Conservation (phyloP, 768 basidiomycete species). For the Thelephora aurantiotincta region DNA sequence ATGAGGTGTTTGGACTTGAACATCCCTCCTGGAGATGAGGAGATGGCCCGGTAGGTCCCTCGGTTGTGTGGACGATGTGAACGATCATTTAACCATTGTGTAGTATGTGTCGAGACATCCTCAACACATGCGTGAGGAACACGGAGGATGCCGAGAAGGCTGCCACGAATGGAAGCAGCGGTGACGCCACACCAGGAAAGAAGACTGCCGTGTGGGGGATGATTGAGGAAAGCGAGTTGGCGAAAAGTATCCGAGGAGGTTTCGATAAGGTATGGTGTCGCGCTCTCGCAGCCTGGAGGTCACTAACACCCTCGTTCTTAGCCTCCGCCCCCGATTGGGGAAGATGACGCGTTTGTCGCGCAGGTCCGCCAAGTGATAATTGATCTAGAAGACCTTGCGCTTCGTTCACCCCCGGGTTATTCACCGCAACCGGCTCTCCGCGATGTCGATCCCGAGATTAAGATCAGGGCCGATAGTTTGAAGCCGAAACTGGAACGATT, state of each 20-base stretch:
- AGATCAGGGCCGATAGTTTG: constrained; percentile 36
- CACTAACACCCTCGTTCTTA: too few species aligned
- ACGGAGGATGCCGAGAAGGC: constrained; percentile 69
- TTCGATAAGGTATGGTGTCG: not conserved
- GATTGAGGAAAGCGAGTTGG: constrained; percentile 78
- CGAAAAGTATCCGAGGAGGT: constrained; percentile 46
- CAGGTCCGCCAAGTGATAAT: constrained; percentile 26
- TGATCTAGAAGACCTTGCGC: constrained; percentile 15
- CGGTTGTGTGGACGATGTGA: not conserved
- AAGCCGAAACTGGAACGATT: constrained; percentile 34
- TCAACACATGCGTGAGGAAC: constrained; percentile 84
- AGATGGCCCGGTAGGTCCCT: constrained; percentile 46
- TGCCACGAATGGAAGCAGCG: constrained; percentile 17
- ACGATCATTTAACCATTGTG: constrained; percentile 1
- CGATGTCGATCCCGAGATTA: constrained; percentile 23
- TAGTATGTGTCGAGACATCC: constrained; percentile 76
- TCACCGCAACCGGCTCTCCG: constrained; percentile 4
- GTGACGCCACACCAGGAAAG: constrained; percentile 27
- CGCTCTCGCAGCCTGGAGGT: too few species aligned
- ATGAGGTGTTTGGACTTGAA: constrained; percentile 91
- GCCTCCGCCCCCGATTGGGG: too few species aligned
- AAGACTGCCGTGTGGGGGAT: constrained; percentile 61
- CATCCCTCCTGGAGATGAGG: constrained; percentile 76
- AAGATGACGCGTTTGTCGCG: constrained; percentile 23
- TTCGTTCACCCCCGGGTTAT: constrained; percentile 12